phyloP scores from a whole-genome alignment of 1,284 basidiomycete species.

The Fomitiporia mediterranea region DNA sequence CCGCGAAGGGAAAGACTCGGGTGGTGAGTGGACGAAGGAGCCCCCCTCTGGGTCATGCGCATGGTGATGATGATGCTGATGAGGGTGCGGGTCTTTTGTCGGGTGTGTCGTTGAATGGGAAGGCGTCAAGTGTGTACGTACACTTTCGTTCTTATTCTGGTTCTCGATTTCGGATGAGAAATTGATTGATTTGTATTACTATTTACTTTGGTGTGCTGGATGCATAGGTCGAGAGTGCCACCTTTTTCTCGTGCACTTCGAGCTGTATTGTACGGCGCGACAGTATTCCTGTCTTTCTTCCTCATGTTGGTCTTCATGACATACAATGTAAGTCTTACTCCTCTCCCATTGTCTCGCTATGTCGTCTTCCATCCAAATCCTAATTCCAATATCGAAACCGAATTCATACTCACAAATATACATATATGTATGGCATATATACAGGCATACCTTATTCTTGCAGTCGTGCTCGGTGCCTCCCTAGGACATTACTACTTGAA shows the following conservation, averaged over 20 bases:
- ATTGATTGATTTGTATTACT: not conserved
- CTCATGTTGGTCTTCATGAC: slow-evolving; percentile 88
- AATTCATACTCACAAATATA: slow-evolving; percentile 1
- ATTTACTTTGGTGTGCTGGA: not conserved
- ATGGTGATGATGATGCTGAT: slow-evolving; percentile 32
- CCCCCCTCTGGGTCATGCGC: slow-evolving; percentile 29
- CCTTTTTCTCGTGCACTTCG: slow-evolving; percentile 47
- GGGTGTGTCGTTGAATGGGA: slow-evolving; percentile 30
- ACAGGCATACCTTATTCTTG: slow-evolving; percentile 74
- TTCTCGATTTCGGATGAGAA: not conserved
- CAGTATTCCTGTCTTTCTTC: slow-evolving; percentile 76
- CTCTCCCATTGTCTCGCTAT: no score
- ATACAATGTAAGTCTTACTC: slow-evolving; percentile 73
- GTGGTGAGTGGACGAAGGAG: slow-evolving; percentile 38
- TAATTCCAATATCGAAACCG: not conserved
- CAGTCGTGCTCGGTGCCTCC: slow-evolving; percentile 66
- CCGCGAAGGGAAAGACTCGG: slow-evolving; percentile 32
- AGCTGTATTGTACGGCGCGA: slow-evolving; percentile 59
- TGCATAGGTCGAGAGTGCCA: slow-evolving; percentile 45
- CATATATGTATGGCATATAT: not conserved
- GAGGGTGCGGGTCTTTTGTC: slow-evolving; percentile 54
- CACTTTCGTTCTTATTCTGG: not conserved
- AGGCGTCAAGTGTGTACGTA: slow-evolving; percentile 17
- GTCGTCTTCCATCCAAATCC: not conserved
- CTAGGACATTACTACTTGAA: slow-evolving; percentile 72